Evolutionary conservation across 192 early-diverging fungal genomes (phyloP), one percentile per base, ranked within the genome.

Genomic region (Backusella tarrabulga): DNA sequence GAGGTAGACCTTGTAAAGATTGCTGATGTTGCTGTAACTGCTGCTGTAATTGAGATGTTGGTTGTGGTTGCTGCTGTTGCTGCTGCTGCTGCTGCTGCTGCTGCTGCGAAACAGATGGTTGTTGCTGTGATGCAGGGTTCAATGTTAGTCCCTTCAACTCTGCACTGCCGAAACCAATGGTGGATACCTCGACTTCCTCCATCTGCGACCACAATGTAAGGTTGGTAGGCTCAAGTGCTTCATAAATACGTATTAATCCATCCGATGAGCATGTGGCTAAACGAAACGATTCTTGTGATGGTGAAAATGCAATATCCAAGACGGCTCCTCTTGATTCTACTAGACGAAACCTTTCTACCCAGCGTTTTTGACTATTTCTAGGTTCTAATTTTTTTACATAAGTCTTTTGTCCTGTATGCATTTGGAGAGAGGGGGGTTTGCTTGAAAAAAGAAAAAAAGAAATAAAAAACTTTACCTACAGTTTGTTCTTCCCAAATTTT

Each of bases 401-500:
- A 63, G 19, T 50, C 6, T 44, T 14, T 23, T 40, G 15, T 36
- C 2, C 32, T 32, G 17, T 71, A 11, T 71, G 21, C 29, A 66
- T 66, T 63, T 63, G 11, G 1, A 3, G 17, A 6, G 42, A 12
- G 3, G 15, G 42, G 4, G 14, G 15, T 32, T 32, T 32, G 32
- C 2, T 32, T 32, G 32, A 32, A 32, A 32, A 32, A 32, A 32
- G n/a, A 29, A 29, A 32, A 32, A 32, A 32, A 0, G 32, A 3
- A 32, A 32, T 19, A 46, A 5, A 19, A 41, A 42, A n/a, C 40
- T 2, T 44, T 70, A 79, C 77, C 77, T 68, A 75, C 68, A 54
- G 73, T 90, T 69, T 85, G 89, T 84, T 99, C 96, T 77, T 97
- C 95, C 96, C 96, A 99, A 36, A 99, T 93, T 77, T 90, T 90